phyloP scores from a whole-genome alignment of 169 alveolate genomes.

The Besnoitia besnoiti region DNA sequence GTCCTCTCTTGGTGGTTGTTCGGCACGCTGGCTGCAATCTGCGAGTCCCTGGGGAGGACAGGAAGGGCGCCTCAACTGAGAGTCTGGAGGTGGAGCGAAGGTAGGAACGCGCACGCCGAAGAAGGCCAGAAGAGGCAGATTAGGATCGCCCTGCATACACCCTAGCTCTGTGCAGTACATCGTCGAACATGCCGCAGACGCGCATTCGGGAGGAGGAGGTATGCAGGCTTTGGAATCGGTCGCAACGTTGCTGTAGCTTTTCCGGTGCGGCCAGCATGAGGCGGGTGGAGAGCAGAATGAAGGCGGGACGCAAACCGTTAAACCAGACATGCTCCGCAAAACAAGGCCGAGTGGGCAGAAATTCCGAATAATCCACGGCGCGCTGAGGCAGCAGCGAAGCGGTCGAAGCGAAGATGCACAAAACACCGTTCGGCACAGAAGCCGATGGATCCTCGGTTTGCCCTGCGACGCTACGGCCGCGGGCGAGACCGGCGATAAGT shows the following conservation, averaged over 20 bases:
- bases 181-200: neutral
- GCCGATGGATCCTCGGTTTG: constrained; percentile 1
- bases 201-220: neutral
- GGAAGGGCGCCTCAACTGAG: neutral
- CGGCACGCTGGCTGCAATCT: too few species aligned
- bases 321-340: neutral
- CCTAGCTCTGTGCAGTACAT: neutral
- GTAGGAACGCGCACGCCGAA: neutral
- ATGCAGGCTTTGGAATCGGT: neutral
- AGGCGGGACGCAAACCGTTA: neutral
- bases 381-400: constrained; percentile 9
- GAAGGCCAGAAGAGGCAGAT: neutral
- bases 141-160: constrained; percentile 21
- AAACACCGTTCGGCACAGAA: neutral
- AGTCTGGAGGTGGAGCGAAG: too few species aligned
- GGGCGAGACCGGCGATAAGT: too few species aligned
- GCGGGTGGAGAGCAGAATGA: neutral
- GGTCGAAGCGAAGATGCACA: neutral
- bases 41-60: neutral
- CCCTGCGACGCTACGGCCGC: neutral
- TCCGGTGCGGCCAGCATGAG: neutral
- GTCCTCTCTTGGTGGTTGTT: too few species aligned
- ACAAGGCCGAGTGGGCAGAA: neutral
- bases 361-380: constrained; percentile 12
- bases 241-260: neutral